Conservation (phyloP, 2,329 filamentous ascomycete species). For the Phialophora tarda region DNA sequence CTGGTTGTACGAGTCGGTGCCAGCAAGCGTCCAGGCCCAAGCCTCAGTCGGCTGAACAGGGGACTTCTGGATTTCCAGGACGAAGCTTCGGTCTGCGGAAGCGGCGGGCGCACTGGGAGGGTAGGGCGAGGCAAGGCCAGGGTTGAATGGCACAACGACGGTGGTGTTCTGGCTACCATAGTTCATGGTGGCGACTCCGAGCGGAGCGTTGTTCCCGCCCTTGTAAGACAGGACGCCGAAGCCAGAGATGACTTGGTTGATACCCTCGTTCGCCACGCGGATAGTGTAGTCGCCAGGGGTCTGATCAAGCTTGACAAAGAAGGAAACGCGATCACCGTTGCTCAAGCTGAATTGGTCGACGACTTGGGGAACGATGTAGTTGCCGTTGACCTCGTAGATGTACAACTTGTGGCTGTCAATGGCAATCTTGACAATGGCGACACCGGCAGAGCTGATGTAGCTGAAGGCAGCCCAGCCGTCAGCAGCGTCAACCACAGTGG, state of each 20-base stretch:
- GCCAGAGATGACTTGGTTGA: conserved; percentile 62
- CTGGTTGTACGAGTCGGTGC: conserved; percentile 49
- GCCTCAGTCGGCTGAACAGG: conserved; percentile 45
- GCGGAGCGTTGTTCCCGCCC: conserved; percentile 32
- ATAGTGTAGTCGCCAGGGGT: conserved; percentile 48
- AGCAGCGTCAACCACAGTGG: conserved; percentile 45
- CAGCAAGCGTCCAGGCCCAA: conserved; percentile 62
- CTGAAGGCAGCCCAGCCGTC: conserved; percentile 48
- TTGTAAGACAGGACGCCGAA: conserved; percentile 57
- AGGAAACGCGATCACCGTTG: conserved; percentile 50
- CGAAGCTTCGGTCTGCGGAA: conserved; percentile 54
- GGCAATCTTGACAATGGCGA: conserved; percentile 45
- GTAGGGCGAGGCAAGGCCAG: conserved; percentile 54
- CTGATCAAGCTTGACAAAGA: conserved; percentile 52
- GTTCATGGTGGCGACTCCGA: conserved; percentile 55
- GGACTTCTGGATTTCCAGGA: conserved; percentile 43
- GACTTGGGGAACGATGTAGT: conserved; percentile 49
- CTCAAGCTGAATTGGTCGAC: conserved; percentile 45
- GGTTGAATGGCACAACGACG: conserved; percentile 54
- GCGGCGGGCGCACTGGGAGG: conserved; percentile 53
- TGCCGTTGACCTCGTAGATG: conserved; percentile 53
- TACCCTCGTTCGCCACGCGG: conserved; percentile 57
- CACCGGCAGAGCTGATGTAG: conserved; percentile 46
- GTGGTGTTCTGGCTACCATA: conserved; percentile 53
- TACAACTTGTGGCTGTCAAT: conserved; percentile 54